Evolutionary conservation across 495 filamentous ascomycete species (phyloP).

Genomic region (Amniculicola lignicola): DNA sequence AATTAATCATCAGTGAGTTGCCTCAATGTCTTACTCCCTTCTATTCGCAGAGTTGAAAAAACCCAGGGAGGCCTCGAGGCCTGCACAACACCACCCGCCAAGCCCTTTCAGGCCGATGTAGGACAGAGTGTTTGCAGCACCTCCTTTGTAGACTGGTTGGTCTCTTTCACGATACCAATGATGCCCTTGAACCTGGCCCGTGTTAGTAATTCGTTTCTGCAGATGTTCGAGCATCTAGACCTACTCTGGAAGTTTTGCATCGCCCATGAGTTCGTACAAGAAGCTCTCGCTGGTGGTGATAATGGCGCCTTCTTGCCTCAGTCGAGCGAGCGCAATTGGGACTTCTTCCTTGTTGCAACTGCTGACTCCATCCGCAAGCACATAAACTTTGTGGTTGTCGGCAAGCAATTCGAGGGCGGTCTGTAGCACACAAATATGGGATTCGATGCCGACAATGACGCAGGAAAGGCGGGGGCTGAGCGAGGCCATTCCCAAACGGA

Average conservation of each 20-base stretch:
- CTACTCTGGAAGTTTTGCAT: conserved; percentile 67
- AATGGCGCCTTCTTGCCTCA: conserved; percentile 71
- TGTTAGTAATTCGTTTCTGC: background rate
- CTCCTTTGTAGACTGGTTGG: conserved; percentile 60
- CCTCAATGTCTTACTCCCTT: too few species aligned
- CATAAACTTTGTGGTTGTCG: conserved; percentile 75
- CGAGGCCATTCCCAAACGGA: conserved; percentile 32
- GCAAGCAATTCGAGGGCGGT: conserved; percentile 71
- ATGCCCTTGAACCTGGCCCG: conserved; percentile 61
- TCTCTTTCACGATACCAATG: conserved; percentile 76
- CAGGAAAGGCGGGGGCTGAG: conserved; percentile 42
- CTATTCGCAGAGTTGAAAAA: too few species aligned
- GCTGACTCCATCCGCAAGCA: conserved; percentile 88
- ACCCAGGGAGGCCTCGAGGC: too few species aligned
- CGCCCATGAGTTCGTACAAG: conserved; percentile 89
- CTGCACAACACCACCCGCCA: too few species aligned
- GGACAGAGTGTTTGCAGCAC: conserved; percentile 64
- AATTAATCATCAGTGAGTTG: too few species aligned
- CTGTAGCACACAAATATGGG: conserved; percentile 92
- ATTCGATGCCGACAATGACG: conserved; percentile 82
- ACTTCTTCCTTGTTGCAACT: conserved; percentile 81
- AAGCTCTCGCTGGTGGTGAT: conserved; percentile 89
- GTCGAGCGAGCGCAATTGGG: conserved; percentile 68
- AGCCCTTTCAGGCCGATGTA: conserved; percentile 52
- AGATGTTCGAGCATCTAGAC: conserved; percentile 3